These are phyloP conservation scores for Saccharomycopsis crataegensis DNA, from an alignment of 1,139 yeast species.

Conservation along the genomic window DNA sequence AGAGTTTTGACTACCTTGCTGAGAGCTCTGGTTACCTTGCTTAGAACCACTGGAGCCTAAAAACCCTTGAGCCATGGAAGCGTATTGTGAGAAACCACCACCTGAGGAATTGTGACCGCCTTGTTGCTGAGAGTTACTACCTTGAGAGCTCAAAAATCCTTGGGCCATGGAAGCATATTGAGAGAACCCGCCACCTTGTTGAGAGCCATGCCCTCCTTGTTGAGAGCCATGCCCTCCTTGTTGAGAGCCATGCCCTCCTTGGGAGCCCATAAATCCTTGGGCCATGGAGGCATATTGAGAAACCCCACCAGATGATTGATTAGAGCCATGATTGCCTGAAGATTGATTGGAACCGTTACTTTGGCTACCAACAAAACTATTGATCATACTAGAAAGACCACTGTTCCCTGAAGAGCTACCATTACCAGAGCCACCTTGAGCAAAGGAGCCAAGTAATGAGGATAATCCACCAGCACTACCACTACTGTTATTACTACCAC, in stretches of 20 bases:
- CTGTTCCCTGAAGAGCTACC: background rate
- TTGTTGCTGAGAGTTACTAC: background rate
- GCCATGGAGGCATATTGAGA: constrained; percentile 16
- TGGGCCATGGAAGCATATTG: constrained; percentile 8
- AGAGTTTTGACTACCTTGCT: background rate
- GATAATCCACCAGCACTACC: background rate
- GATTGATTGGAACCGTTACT: background rate
- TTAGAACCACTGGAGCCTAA: background rate
- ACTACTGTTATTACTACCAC: background rate
- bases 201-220: background rate
- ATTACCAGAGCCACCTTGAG: background rate
- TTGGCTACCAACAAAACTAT: background rate
- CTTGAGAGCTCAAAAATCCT: constrained; percentile 5
- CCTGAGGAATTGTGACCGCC: background rate
- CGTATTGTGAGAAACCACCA: constrained; percentile 5
- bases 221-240: background rate
- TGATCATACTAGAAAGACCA: background rate
- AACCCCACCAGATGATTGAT: background rate
- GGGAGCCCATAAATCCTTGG: constrained; percentile 5
- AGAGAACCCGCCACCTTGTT: constrained; percentile 7
- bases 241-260: background rate
- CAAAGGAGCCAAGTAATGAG: background rate
- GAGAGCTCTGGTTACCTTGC: background rate
- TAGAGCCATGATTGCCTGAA: background rate
- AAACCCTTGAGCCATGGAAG: constrained; percentile 6